These are phyloP conservation scores for Hibiscus trionum DNA, from an alignment of 345 rosid genomes.

Conservation along the genomic window DNA sequence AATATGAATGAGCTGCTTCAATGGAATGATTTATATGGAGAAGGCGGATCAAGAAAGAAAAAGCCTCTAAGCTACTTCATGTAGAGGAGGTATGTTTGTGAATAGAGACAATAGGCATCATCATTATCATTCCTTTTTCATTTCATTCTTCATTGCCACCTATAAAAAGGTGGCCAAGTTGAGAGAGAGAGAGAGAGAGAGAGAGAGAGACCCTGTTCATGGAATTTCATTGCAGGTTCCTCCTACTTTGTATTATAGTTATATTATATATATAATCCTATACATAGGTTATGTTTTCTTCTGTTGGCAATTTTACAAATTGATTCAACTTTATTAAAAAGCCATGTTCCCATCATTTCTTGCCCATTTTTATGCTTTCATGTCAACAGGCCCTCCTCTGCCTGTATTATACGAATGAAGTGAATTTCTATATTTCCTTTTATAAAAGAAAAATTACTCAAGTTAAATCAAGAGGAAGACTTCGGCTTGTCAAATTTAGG, in stretches of 20 bases:
- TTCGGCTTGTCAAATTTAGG: no score
- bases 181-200: conserved; percentile 14
- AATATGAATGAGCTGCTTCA: conserved; percentile 92
- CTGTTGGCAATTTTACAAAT: no score
- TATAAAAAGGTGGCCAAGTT: conserved; percentile 10
- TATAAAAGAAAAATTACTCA: no score
- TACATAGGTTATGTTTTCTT: no score
- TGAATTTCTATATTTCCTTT: no score
- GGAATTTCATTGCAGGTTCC: conserved; percentile 26
- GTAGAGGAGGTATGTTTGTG: conserved; percentile 41
- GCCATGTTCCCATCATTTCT: no score
- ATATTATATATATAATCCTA: background rate
- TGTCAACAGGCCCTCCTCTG: no score
- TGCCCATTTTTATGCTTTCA: no score
- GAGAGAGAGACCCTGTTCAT: conserved; percentile 13
- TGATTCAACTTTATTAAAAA: no score
- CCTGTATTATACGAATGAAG: no score
- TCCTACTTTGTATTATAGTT: conserved; percentile 25
- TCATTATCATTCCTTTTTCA: conserved; percentile 17
- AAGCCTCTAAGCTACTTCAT: conserved; percentile 86
- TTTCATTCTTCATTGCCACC: conserved; percentile 16
- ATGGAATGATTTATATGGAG: conserved; percentile 97
- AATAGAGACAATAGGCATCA: conserved; percentile 16
- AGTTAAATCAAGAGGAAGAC: no score
- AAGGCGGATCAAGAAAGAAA: conserved; percentile 96